Evolutionary conservation across 2,329 filamentous ascomycete species (phyloP), one percentile per base, ranked within the genome.

Genomic region (Didymella lethalis): DNA sequence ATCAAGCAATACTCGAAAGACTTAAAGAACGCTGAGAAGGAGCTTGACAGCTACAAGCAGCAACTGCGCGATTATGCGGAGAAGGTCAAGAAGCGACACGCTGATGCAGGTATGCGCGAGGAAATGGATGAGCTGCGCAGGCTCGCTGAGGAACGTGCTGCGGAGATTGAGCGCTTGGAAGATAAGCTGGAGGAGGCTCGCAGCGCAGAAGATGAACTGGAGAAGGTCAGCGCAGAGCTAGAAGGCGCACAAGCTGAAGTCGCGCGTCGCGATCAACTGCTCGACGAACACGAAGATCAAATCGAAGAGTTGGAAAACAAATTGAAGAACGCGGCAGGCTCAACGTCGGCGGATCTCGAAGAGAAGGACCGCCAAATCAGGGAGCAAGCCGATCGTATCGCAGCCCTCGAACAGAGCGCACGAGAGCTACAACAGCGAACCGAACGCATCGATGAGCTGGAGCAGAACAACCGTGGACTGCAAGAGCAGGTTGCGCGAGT

Each of bases 1-100:
- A 84, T 99, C 18, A 87, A 90, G 66, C 88, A 88, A 64, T 95
- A 94, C 80, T 91, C 91, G 75, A 98, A 97, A 75, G 89, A 90
- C 40, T 82, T 99, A 11, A 86, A 86, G 20, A 85, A 88, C 23
- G 93, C 94, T 3, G 93, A 98, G 79, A 89, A 88, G 64, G 92
- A 97, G 61, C 84, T 98, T 2, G 93, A 97, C 72, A 84, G 85
- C 58, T 97, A 96, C 75, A 87, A 90, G 53, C 84, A 90, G 68
- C 91, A 97, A 74, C 87, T 97, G 64, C 80, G 89, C 55, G 91
- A 96, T 63, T 86, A 96, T 60, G 90, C 93, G 63, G 90, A 96
- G 60, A 91, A 90, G 70, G 85, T 92, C 53, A 92, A 92, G 77
- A 86, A 86, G 69, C 90, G 90, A 69, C 88, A 92, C 63, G 86